Conservation (phyloP, 352 stramenopile genomes). For the Phytophthora brassicae region DNA sequence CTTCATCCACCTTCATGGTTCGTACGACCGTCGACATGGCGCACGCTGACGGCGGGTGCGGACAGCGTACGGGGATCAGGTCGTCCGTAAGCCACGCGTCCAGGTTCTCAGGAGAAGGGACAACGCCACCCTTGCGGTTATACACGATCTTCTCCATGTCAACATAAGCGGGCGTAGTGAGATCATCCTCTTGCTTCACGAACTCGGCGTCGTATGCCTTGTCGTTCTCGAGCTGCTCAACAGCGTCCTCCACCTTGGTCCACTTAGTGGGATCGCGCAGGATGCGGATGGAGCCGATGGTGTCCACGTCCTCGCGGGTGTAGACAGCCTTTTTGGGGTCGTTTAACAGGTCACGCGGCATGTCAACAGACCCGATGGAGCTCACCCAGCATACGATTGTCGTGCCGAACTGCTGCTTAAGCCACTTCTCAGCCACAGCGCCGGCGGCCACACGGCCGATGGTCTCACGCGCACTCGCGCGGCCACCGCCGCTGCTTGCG, state of each 20-base stretch:
- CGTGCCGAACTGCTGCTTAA: constrained; percentile 91
- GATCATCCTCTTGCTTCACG: constrained; percentile 53
- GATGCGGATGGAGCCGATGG: constrained; percentile 79
- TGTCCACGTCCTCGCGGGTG: constrained; percentile 86
- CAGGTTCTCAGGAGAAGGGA: constrained; percentile 56
- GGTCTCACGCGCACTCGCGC: constrained; percentile 96
- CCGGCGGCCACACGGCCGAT: constrained; percentile 98
- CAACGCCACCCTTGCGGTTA: constrained; percentile 74
- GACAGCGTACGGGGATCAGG: constrained; percentile 93
- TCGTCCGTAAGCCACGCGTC: constrained; percentile 79
- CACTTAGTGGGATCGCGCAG: constrained; percentile 72
- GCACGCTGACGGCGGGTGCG: constrained; percentile 90
- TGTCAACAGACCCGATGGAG: constrained; percentile 81
- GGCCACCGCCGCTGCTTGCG: constrained; percentile 95
- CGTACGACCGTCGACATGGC: constrained; percentile 96
- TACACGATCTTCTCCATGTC: constrained; percentile 93
- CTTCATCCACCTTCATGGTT: constrained; percentile 85
- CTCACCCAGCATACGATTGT: constrained; percentile 89
- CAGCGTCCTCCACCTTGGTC: constrained; percentile 41
- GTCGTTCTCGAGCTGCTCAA: constrained; percentile 63
- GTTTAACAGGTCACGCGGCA: constrained; percentile 75
- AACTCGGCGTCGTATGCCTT: constrained; percentile 76
- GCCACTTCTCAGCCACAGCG: constrained; percentile 96
- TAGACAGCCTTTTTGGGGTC: constrained; percentile 66
- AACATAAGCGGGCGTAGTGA: constrained; percentile 86